Conservation (phyloP, 164 flowering plant species). For the Liquidambar formosana region DNA sequence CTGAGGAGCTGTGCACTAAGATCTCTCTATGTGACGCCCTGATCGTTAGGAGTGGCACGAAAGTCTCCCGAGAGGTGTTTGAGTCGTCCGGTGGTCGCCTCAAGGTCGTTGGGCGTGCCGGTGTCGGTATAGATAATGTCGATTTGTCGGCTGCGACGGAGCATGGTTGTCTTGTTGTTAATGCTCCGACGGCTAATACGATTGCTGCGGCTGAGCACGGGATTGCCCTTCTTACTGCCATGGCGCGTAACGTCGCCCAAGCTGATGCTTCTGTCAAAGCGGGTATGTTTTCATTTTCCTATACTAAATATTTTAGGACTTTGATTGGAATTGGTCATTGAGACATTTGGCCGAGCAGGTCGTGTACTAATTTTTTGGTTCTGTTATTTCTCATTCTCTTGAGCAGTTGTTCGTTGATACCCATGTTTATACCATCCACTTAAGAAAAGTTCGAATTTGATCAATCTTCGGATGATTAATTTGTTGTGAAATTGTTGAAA, state of each 20-base stretch:
- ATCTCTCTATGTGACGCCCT: constrained; percentile 46
- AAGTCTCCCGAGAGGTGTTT: constrained; percentile 43
- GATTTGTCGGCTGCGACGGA: constrained; percentile 53
- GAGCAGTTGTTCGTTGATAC: too few relatives aligned
- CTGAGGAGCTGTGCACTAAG: constrained; percentile 42
- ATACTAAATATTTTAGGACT: neutral
- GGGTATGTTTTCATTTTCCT: constrained; percentile 15
- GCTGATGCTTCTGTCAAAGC: constrained; percentile 49
- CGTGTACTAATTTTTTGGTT: neutral
- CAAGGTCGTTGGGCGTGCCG: constrained; percentile 52
- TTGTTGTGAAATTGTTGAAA: too few relatives aligned
- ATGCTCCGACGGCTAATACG: constrained; percentile 49
- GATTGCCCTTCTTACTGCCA: constrained; percentile 42
- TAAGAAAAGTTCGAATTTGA: too few relatives aligned
- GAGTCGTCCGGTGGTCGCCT: constrained; percentile 36
- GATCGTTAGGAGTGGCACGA: constrained; percentile 47
- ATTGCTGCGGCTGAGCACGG: constrained; percentile 53
- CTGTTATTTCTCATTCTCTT: neutral
- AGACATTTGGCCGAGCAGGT: neutral
- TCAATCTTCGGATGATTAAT: too few relatives aligned
- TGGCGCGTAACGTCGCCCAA: constrained; percentile 42
- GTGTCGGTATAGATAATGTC: constrained; percentile 53
- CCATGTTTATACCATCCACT: too few relatives aligned
- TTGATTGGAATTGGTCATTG: neutral
- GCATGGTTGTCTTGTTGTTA: constrained; percentile 44